Conservation (phyloP, 345 rosid species). For the Chamaenerion angustifolium region DNA sequence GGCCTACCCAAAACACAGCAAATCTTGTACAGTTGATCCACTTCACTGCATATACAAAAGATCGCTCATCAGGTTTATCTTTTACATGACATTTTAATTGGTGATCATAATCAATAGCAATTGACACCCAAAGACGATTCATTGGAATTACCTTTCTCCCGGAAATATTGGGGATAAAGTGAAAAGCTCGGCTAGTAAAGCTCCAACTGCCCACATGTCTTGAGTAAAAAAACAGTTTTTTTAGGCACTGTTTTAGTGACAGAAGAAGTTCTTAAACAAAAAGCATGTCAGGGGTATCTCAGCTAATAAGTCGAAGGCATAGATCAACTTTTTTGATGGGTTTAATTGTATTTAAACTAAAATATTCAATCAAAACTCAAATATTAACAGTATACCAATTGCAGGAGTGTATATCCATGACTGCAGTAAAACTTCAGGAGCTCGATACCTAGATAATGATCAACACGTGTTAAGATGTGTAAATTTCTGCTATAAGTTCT, state of each 20-base stretch:
- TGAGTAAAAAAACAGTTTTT: conserved; percentile 19
- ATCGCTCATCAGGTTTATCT: too few species aligned
- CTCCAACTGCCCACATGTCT: conserved; percentile 99
- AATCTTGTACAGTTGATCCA: conserved; percentile 83
- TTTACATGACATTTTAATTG: background rate
- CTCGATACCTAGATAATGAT: conserved; percentile 58
- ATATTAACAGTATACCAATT: conserved; percentile 35
- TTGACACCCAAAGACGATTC: too few species aligned
- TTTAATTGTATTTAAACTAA: background rate
- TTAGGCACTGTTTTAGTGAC: background rate
- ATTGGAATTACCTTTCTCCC: conserved; percentile 56
- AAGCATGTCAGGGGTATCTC: background rate
- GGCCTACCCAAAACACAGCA: conserved; percentile 75
- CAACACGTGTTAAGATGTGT: conserved; percentile 2
- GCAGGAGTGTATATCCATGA: conserved; percentile 82
- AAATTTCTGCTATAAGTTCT: background rate
- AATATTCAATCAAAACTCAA: background rate
- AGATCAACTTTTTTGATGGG: too few species aligned
- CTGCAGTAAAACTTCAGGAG: conserved; percentile 87
- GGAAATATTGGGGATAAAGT: conserved; percentile 78
- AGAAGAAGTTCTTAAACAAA: background rate
- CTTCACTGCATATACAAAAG: conserved; percentile 40
- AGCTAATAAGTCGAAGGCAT: too few species aligned
- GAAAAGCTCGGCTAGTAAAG: conserved; percentile 87
- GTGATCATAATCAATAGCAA: background rate